Percentiles rank a stretch among this genome's conserved stretches.
phyloP scores from a whole-genome alignment of 2,329 filamentous ascomycete species.

The Cordyceps cateniannulata region DNA sequence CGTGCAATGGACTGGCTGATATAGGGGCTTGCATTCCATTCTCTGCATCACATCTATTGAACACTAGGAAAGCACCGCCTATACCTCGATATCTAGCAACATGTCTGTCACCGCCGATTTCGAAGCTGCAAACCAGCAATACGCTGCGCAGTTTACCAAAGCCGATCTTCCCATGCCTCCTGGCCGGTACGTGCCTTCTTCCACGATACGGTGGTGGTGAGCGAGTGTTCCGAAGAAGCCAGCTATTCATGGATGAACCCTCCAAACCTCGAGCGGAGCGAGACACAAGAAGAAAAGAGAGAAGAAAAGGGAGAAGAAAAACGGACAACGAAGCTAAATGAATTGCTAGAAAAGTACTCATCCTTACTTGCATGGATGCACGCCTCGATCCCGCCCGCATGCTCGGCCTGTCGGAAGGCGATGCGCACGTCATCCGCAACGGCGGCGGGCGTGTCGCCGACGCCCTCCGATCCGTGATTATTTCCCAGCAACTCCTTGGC shows the following conservation, averaged over 20 bases:
- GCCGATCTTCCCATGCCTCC: constrained; percentile 62
- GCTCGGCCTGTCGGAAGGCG: constrained; percentile 65
- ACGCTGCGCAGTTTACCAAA: constrained; percentile 59
- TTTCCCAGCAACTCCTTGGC: constrained; percentile 72
- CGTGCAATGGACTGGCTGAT: background rate
- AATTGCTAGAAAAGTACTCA: constrained; percentile 24
- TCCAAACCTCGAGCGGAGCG: background rate
- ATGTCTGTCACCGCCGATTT: constrained; percentile 19
- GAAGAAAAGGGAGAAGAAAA: background rate
- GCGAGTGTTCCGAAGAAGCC: background rate
- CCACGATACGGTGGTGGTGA: background rate
- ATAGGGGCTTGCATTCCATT: background rate
- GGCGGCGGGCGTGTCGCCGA: constrained; percentile 62
- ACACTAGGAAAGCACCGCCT: background rate
- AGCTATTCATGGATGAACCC: background rate
- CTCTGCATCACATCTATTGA: background rate
- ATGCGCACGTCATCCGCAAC: constrained; percentile 74
- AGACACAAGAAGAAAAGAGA: background rate
- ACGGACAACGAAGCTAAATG: background rate
- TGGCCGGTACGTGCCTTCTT: constrained; percentile 32
- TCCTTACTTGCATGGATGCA: constrained; percentile 77
- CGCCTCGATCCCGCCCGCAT: constrained; percentile 61
- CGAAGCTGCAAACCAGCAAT: constrained; percentile 38
- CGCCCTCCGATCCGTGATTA: constrained; percentile 66
- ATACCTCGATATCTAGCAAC: background rate